Evolutionary conservation across 352 stramenopile genomes (phyloP), one percentile per base, ranked within the genome.

Genomic region (Globisporangium nagaii): DNA sequence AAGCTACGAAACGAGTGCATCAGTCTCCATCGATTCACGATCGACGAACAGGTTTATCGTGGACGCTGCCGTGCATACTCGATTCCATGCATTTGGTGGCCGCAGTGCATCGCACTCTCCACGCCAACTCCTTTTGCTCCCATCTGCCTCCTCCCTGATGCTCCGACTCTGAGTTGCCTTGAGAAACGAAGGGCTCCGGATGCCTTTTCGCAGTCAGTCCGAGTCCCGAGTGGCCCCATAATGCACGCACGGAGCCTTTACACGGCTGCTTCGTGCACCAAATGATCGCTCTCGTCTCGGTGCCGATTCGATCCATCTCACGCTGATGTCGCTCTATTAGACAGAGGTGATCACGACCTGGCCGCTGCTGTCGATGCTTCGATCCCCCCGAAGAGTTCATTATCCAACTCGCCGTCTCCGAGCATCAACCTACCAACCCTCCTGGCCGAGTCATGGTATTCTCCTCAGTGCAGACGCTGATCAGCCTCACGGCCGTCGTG

Each of bases 401-500:
- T 50, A 43, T 37, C 10, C 10, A 24, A 50, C 15, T 25, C 31
- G 13, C 22, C 46, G 27, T 20, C 34, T 24, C 32, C 19, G 13
- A 42, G 32, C 28, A 52, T 19, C 34, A 30, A 8, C 19, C 25
- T 15, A 22, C 25, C 43, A 28, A 41, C 11, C 25, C 30, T 36
- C 27, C 43, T 36, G n/a, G 28, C 10, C 9, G 10, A 24, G 19
- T 9, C 13, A 55, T 55, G 48, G 27, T 35, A 32, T 55, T 34
- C 37, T 45, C 48, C 36, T 43, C 36, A 22, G 19, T 55, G 22
- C 48, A 55, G 48, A 46, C 34, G 24, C 35, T 55, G 30, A 45
- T 55, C 48, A 28, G 13, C 35, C 34, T 55, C 35, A 46, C 48
- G 25, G n/a, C 48, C 48, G 24, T 55, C 35, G 48, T 46, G 48